These are phyloP conservation scores for Nicotiana otophora DNA, from an alignment of 257 asterid genomes.

Conservation along the genomic window DNA sequence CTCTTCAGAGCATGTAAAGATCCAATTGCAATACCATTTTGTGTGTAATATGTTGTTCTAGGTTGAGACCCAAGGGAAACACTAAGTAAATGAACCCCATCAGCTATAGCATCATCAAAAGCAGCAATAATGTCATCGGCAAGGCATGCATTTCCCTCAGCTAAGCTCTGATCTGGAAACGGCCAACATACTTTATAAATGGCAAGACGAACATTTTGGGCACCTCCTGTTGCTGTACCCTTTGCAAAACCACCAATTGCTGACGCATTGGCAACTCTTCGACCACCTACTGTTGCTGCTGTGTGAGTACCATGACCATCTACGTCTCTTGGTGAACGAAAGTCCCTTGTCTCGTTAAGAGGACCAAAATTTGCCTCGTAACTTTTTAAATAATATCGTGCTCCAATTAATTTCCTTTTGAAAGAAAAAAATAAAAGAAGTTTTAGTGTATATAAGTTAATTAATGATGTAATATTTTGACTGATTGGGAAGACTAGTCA, in stretches of 20 bases:
- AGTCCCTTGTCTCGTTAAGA: constrained; percentile 21
- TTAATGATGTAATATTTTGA: background rate
- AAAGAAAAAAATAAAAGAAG: background rate
- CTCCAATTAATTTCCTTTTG: constrained; percentile 40
- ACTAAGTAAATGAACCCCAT: constrained; percentile 37
- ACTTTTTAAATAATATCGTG: constrained; percentile 38
- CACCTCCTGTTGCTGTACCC: constrained; percentile 44
- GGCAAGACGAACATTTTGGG: constrained; percentile 34
- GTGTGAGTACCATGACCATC: constrained; percentile 48
- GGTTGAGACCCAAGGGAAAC: constrained; percentile 24
- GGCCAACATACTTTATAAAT: constrained; percentile 46
- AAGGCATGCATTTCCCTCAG: constrained; percentile 19
- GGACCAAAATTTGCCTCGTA: constrained; percentile 26
- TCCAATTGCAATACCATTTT: constrained; percentile 25
- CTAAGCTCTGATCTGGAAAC: background rate
- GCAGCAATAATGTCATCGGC: constrained; percentile 34
- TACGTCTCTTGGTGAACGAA: constrained; percentile 28
- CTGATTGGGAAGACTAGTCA: background rate
- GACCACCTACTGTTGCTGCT: constrained; percentile 38
- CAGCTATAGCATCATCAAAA: constrained; percentile 42
- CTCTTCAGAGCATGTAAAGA: constrained; percentile 27
- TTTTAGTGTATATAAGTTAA: background rate
- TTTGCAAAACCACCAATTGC: constrained; percentile 33
- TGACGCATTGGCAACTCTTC: constrained; percentile 26
- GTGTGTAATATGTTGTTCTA: background rate